Evolutionary conservation across 225 moss, liverwort and hornwort species (phyloP), one percentile per base, ranked within the genome.

Genomic region (Sphagnum contortum): DNA sequence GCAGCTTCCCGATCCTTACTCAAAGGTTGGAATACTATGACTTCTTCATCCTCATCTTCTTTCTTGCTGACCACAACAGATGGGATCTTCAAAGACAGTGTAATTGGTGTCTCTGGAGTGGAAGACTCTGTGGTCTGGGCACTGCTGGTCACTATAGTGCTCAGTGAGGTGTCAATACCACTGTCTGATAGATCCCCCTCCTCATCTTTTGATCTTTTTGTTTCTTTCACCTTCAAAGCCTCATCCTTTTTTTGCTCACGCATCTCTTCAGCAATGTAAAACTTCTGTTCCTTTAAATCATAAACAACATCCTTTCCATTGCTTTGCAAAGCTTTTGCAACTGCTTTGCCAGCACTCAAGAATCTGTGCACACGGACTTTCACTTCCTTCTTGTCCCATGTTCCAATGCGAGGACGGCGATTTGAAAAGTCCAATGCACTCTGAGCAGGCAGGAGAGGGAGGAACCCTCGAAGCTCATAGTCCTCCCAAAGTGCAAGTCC

Each of bases 21-120:
- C 75, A 98, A 80, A 46, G 98, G 98, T 78, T 88, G 93, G 69
- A 98, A 98, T 8, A 98, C 98, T 65, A 98, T 98, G 14, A 98
- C 77, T 78, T 98, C 98, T 71, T 98, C 98, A 48, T 92, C 95
- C 61, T 98, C 98, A 68, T 94, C 94, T 10, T 49, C 68, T 64
- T 89, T 93, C n/a, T 70, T 50, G 3, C 55, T 12, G 47, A 60
- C 70, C 44, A 57, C 49, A 2, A 53, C 74, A 59, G 59, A 47
- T 57, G 65, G 75, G 49, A 14, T 69, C n/a, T 62, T 46, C 48
- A 62, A 46, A 48, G 49, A 69, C 73, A 69, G 76, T 60, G 44
- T 64, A 3, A 47, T 8, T 12, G 6, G n/a, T 4, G n/a, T 12
- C 4, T 49, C 63, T 14, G 6, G 50, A 50, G 64, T 67, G 59